Evolutionary conservation across 306 rosid genomes (phyloP), one percentile per base, ranked within the genome.

Genomic region (Comarum palustre): DNA sequence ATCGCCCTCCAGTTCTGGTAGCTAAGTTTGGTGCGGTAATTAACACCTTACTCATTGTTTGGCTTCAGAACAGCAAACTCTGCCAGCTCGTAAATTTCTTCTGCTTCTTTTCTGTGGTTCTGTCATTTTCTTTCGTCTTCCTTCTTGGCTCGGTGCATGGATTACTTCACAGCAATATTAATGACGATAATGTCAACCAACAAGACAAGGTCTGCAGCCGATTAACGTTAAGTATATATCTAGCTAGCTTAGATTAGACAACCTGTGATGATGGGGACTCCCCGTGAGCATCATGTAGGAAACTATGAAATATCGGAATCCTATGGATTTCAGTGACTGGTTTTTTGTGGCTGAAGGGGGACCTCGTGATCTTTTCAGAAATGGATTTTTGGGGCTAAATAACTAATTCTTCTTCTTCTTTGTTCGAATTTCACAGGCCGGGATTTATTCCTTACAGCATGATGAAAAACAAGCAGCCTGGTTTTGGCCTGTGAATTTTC

Each of bases 191-290:
- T 62, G 82, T 62, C 70, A 10, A 27, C 22, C 6, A 27, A 63
- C 45, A 58, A 60, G 69, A 67, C 84, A 71, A 75, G 47, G 65
- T 80, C 46, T 60, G 67, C 39, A 3, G 27, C 51, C 66, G 39
- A 17, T 66, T 68, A 14, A 57, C 20, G 16, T 12, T 54, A 66
- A 46, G 47, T 55, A 57, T 12, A 6, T 9, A 8, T 2, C n/a
- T 1, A 6, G 10, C 6, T 0, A 1, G 14, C 19, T 57, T 24
- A 25, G n/a, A 25, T 57, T 57, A 20, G 58, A 52, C 27, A 52
- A 57, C 63, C 63, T 24, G 63, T 57, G 36, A 10, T 51, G 70
- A 75, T 66, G 77, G 29, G 69, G 67, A 71, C 42, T 63, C 16
- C 63, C 76, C 39, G 22, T 29, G 46, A 48, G 82, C 63, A 27